phyloP scores from a whole-genome alignment of 805 yeast species.

The Wickerhamomyces alni region DNA sequence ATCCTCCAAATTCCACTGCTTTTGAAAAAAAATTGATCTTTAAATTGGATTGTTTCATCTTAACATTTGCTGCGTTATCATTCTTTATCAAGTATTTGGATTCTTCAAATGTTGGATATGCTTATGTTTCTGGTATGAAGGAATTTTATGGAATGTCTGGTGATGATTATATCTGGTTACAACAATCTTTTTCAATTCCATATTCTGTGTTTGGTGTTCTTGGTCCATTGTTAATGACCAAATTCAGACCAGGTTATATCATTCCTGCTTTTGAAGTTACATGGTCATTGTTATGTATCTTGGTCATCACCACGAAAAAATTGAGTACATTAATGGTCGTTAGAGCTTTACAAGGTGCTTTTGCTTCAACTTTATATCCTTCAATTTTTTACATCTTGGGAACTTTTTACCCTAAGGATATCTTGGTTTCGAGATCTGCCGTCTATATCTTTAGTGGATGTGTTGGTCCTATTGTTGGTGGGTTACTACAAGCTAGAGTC shows the following conservation, averaged over 20 bases:
- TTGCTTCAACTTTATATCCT: not conserved
- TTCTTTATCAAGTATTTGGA: not conserved
- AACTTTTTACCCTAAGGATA: not conserved
- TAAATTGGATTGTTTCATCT: not conserved
- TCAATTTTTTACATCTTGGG: not conserved
- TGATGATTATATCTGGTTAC: not conserved
- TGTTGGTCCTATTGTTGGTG: not conserved
- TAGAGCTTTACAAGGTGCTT: not conserved
- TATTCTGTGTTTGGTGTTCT: not conserved
- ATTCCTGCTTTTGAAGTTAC: not conserved
- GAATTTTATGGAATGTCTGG: not conserved
- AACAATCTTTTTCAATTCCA: not conserved
- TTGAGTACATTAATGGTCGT: not conserved
- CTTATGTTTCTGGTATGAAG: slow-evolving; percentile 1
- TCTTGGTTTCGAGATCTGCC: not conserved
- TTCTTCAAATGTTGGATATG: not conserved
- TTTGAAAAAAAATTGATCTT: not conserved
- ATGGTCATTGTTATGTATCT: not conserved
- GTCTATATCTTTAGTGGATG: not conserved
- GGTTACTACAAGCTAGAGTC: not conserved
- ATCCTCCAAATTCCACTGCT: not conserved
- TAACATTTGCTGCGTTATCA: not conserved
- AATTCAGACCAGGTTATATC: not conserved
- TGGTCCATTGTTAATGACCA: not conserved
- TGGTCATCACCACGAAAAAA: not conserved